A percentile compares a stretch with the other conserved stretches of the same genome.
Conservation (phyloP, 129 eudicot species). For the Arctium minus region DNA sequence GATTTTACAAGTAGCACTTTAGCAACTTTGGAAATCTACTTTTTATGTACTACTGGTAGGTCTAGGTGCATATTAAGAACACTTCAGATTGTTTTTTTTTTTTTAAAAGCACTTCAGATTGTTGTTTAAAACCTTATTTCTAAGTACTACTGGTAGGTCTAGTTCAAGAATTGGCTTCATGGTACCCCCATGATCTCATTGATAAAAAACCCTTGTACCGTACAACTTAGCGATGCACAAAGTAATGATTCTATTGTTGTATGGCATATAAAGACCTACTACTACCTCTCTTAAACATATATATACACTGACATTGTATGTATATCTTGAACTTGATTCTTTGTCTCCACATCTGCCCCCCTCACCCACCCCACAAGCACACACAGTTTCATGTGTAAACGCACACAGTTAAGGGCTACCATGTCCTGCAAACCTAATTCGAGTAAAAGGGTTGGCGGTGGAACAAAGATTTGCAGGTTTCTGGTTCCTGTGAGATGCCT, state of each 20-base stretch:
- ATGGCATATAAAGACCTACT: slow-evolving; percentile 12
- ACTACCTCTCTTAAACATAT: not conserved
- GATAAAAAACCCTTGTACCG: not conserved
- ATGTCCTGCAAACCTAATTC: slow-evolving; percentile 29
- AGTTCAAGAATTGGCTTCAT: slow-evolving; percentile 6
- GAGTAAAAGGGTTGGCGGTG: slow-evolving; percentile 13
- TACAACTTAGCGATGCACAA: slow-evolving; percentile 7
- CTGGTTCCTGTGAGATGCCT: slow-evolving; percentile 32
- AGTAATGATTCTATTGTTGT: not conserved
- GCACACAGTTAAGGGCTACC: slow-evolving; percentile 9
- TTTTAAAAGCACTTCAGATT: not conserved
- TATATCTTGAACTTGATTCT: not conserved
- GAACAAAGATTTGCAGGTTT: slow-evolving; percentile 24
- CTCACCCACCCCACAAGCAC: not conserved
- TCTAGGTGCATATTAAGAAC: not conserved
- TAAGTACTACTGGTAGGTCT: slow-evolving; percentile 19
- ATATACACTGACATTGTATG: not conserved
- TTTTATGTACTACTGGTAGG: not conserved
- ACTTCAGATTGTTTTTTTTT: not conserved
- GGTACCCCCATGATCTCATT: not conserved
- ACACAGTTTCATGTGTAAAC: not conserved
- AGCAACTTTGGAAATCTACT: not conserved
- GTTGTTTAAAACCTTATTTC: slow-evolving; percentile 11
- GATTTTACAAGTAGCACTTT: not conserved
- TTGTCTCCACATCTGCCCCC: not conserved